Evolutionary conservation across 345 rosid genomes (phyloP).

Genomic region (Sisymbrium altissimum): DNA sequence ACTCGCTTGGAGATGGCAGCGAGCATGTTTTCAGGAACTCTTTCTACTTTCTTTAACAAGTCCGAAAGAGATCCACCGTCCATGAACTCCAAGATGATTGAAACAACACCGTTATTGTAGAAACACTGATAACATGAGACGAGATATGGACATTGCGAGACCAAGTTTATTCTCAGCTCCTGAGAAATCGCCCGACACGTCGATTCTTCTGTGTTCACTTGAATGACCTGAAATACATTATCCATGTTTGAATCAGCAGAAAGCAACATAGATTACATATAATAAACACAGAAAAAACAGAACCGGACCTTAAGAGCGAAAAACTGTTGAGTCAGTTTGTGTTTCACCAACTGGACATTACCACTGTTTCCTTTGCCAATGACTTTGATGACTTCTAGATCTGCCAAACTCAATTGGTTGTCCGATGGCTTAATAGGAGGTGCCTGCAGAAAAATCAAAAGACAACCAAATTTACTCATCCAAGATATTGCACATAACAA

Average conservation of each 20-base stretch:
- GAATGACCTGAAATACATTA: conserved; percentile 48
- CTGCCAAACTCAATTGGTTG: conserved; percentile 65
- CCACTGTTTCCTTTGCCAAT: conserved; percentile 95
- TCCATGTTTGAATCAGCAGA: background rate
- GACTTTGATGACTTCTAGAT: conserved; percentile 75
- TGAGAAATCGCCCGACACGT: conserved; percentile 59
- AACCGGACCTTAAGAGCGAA: conserved; percentile 79
- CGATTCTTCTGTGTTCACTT: conserved; percentile 70
- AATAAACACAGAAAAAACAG: background rate
- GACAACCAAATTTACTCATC: background rate
- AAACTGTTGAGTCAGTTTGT: conserved; percentile 86
- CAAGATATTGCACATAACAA: background rate
- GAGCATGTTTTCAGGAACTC: conserved; percentile 66
- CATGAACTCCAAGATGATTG: conserved; percentile 85
- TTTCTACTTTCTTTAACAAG: conserved; percentile 59
- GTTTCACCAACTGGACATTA: conserved; percentile 87
- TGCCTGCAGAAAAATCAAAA: conserved; percentile 44
- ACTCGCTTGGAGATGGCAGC: conserved; percentile 86
- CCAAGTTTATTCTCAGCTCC: conserved; percentile 77
- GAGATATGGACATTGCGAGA: conserved; percentile 70
- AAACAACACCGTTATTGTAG: conserved; percentile 72
- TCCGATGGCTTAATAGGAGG: conserved; percentile 66
- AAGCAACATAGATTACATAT: background rate
- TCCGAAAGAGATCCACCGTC: conserved; percentile 86
- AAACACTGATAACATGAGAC: conserved; percentile 85